These are phyloP conservation scores for Aureobasidium sp. DNA, from an alignment of 2,329 filamentous ascomycete species.

Conservation along the genomic window DNA sequence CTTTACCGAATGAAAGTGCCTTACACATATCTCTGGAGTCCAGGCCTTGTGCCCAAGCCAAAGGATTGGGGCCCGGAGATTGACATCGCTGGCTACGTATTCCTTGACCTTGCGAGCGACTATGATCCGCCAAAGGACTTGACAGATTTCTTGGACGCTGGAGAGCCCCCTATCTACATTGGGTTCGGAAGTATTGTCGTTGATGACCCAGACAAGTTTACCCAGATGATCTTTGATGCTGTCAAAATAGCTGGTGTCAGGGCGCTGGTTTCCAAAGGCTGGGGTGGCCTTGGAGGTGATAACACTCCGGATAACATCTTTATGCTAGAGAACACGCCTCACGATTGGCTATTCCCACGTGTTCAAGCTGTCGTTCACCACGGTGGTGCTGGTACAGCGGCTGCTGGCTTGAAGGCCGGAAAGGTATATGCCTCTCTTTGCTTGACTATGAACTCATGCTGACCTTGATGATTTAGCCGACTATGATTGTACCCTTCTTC, in stretches of 20 bases:
- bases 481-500: conserved; percentile 73
- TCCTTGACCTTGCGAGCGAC: conserved; percentile 30
- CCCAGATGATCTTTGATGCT: conserved; percentile 64
- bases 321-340: conserved; percentile 67
- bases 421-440: conserved; percentile 27
- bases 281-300: conserved; percentile 61
- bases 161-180: conserved; percentile 61
- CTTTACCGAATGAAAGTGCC: conserved; percentile 68
- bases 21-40: conserved; percentile 57
- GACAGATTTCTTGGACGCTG: conserved; percentile 47
- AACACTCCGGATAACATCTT: conserved; percentile 57
- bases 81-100: conserved; percentile 31
- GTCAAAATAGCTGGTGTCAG: conserved; percentile 59
- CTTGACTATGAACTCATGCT: background rate
- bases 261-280: conserved; percentile 67
- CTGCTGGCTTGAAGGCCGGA: conserved; percentile 64
- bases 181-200: conserved; percentile 72
- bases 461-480: conserved; percentile 39
- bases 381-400: conserved; percentile 71
- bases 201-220: conserved; percentile 63
- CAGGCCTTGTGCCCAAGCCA: conserved; percentile 38
- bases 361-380: conserved; percentile 65
- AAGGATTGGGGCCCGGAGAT: conserved; percentile 36
- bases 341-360: conserved; percentile 69
- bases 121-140: conserved; percentile 30